Percentiles rank a stretch among this genome's conserved stretches.
These are phyloP conservation scores for Zopfochytrium polystomum DNA, from an alignment of 371 early-diverging fungal genomes.

Conservation along the genomic window DNA sequence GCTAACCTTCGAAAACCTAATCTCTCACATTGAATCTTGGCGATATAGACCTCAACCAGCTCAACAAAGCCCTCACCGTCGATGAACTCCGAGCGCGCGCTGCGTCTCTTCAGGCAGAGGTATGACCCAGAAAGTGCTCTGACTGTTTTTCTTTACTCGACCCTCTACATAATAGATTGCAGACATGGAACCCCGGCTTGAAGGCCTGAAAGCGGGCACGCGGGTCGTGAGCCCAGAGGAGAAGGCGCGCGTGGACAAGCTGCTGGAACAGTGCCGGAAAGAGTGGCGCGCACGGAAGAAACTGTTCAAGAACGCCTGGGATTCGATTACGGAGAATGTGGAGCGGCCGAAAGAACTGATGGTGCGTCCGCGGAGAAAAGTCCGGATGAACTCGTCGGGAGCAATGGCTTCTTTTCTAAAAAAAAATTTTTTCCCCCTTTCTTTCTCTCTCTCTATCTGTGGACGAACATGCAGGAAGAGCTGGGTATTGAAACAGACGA, in stretches of 20 bases:
- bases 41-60: no score
- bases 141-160: no score
- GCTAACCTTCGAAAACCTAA: no score
- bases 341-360: constrained; percentile 45
- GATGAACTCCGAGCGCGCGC: no score
- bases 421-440: constrained; percentile 11
- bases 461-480: constrained; percentile 39
- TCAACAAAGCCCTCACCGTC: no score
- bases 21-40: no score
- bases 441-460: no score
- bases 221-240: constrained; percentile 29
- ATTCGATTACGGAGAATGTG: constrained; percentile 45
- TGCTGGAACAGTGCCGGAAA: constrained; percentile 33
- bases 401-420: background rate
- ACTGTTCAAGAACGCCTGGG: constrained; percentile 47
- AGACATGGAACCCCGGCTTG: no score
- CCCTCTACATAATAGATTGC: no score
- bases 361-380: constrained; percentile 28
- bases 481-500: constrained; percentile 56
- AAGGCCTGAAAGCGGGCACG: constrained; percentile 18
- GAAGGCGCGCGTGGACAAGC: constrained; percentile 13
- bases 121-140: no score
- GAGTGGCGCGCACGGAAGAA: constrained; percentile 49
- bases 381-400: no score
- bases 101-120: no score